Evolutionary conservation across 208 protist species (phyloP).

Genomic region (Porcisia deanei): DNA sequence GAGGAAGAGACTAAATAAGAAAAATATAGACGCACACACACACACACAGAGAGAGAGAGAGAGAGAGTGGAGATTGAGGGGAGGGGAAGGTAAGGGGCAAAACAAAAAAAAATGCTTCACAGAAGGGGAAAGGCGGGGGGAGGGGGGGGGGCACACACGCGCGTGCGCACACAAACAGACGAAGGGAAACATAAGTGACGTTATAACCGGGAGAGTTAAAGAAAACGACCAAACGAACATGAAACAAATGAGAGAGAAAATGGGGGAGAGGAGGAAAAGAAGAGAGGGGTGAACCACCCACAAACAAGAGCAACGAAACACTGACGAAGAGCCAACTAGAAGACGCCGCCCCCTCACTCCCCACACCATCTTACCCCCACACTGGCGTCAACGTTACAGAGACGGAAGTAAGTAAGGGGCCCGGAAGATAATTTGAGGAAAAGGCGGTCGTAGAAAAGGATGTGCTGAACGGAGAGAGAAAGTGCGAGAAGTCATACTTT

Average conservation of each 20-base stretch:
- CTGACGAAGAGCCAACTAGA: background rate
- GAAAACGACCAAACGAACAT: background rate
- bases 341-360: background rate
- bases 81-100: too few species aligned
- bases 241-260: background rate
- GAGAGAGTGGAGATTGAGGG: background rate
- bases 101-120: background rate
- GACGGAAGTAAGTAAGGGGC: background rate
- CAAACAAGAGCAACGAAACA: background rate
- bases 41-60: background rate
- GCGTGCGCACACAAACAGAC: background rate
- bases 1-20: too few species aligned
- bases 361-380: background rate
- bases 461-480: background rate
- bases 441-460: background rate
- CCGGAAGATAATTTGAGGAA: background rate
- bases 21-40: background rate
- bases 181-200: background rate
- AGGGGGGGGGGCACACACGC: background rate
- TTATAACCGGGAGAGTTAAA: background rate
- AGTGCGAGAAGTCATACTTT: background rate
- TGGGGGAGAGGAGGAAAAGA: too few species aligned
- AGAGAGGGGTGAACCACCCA: background rate
- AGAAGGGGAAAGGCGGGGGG: background rate
- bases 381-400: background rate